Evolutionary conservation across 192 early-diverging fungal genomes (phyloP).

Genomic region (Endogone sp.): DNA sequence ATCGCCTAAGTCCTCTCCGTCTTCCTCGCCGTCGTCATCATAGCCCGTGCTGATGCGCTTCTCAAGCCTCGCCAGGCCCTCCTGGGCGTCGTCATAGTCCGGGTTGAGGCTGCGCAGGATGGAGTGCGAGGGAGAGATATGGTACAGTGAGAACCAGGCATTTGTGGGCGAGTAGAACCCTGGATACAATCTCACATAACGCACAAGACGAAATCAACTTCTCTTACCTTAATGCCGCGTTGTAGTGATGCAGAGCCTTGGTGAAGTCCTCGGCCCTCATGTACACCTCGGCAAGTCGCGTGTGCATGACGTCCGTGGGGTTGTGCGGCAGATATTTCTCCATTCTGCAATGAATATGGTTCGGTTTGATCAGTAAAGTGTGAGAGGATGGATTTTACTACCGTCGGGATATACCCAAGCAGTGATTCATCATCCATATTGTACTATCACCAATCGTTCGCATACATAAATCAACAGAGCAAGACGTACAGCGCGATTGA

Average conservation of each 20-base stretch:
- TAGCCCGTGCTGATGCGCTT: neutral
- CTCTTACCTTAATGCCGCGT: conserved; percentile 3
- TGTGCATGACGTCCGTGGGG: conserved; percentile 1
- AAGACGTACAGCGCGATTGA: neutral
- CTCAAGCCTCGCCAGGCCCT: neutral
- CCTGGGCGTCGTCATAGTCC: neutral
- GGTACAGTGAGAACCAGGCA: neutral
- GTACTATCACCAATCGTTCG: neutral
- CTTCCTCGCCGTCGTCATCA: neutral
- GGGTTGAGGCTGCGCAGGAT: neutral
- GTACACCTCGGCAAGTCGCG: neutral
- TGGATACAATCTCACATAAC: neutral
- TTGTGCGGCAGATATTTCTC: neutral
- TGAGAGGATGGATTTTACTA: too few species aligned
- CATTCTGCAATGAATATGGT: neutral
- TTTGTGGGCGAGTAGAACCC: neutral
- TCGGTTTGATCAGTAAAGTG: neutral
- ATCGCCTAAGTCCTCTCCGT: neutral
- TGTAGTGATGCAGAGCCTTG: neutral
- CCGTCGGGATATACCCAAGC: too few species aligned
- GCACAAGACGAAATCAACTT: neutral
- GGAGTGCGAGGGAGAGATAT: neutral
- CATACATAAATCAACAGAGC: neutral
- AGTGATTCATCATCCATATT: too few species aligned
- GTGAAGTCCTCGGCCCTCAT: neutral